phyloP scores from a whole-genome alignment of 345 rosid species.

The Turnera subulata region DNA sequence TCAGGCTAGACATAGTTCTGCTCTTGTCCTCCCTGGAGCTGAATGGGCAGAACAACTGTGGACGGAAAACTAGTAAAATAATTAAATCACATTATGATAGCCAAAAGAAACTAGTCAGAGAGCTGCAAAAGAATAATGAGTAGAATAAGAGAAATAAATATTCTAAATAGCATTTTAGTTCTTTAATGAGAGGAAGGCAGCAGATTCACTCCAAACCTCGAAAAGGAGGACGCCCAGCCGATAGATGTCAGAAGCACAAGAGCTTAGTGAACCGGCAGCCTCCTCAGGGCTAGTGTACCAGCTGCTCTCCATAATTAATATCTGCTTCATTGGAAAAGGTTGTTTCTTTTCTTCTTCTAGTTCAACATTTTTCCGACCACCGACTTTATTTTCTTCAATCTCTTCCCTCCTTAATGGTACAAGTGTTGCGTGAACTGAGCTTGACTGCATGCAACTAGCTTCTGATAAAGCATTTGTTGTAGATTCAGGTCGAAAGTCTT shows the following conservation, averaged over 20 bases:
- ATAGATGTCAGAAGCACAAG: constrained; percentile 86
- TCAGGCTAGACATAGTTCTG: constrained; percentile 82
- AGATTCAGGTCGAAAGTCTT: constrained; percentile 29
- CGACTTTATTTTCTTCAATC: constrained; percentile 35
- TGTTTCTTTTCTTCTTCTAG: constrained; percentile 54
- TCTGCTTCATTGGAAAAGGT: constrained; percentile 82
- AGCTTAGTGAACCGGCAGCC: constrained; percentile 47
- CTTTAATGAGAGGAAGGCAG: not conserved
- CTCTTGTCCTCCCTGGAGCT: constrained; percentile 69
- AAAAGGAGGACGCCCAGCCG: constrained; percentile 84
- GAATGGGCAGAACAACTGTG: constrained; percentile 65
- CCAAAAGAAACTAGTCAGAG: constrained; percentile 2
- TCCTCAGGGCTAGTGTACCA: constrained; percentile 95
- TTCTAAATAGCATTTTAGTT: not conserved
- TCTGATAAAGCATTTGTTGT: constrained; percentile 47
- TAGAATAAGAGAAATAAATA: not conserved
- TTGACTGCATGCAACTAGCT: constrained; percentile 56
- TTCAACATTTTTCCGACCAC: constrained; percentile 31
- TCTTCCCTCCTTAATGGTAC: constrained; percentile 31
- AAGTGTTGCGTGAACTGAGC: constrained; percentile 33
- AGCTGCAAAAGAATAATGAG: constrained; percentile 7
- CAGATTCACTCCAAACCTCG: constrained; percentile 50
- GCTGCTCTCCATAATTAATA: constrained; percentile 71
- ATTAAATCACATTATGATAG: constrained; percentile 28
- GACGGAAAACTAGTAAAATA: constrained; percentile 21